A percentile compares a stretch with the other conserved stretches of the same genome.
Conservation (phyloP, 139 green algal genomes). For the Yamagishiella unicocca region DNA sequence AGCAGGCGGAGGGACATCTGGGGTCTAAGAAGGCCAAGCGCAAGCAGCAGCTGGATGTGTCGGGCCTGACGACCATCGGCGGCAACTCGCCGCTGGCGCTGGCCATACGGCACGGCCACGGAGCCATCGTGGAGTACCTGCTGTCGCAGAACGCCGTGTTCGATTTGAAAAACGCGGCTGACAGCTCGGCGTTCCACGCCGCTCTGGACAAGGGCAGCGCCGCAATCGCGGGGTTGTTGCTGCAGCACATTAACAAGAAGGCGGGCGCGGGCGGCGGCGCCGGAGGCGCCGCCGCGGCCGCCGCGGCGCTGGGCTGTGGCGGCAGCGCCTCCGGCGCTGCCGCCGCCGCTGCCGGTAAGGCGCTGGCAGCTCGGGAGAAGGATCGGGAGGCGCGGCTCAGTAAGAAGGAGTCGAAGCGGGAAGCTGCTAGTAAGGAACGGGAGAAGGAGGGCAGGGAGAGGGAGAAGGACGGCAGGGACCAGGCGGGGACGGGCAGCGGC, state of each 20-base stretch:
- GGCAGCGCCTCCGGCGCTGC: neutral
- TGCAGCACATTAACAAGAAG: conserved; percentile 59
- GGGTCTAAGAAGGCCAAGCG: conserved; percentile 42
- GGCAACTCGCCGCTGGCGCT: conserved; percentile 59
- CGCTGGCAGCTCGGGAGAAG: neutral
- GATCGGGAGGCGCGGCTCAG: neutral
- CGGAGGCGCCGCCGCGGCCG: neutral
- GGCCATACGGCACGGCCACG: conserved; percentile 56
- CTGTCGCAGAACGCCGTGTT: conserved; percentile 56
- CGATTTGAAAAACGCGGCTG: conserved; percentile 61
- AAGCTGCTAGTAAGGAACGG: neutral
- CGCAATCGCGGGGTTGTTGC: conserved; percentile 49
- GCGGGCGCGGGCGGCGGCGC: neutral
- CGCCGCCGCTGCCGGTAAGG: neutral
- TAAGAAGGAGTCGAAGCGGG: neutral
- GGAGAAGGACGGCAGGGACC: no score
- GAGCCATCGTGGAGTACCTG: conserved; percentile 56
- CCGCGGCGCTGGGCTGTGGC: neutral
- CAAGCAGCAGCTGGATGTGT: conserved; percentile 49
- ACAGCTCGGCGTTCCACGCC: conserved; percentile 59
- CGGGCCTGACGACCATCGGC: conserved; percentile 58
- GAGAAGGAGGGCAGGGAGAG: conserved; percentile 1
- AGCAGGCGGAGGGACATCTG: conserved; percentile 12
- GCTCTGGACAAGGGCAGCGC: conserved; percentile 56
- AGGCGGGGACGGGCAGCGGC: conserved; percentile 4